These are phyloP conservation scores for Fusarium redolens DNA, from an alignment of 2,329 filamentous ascomycete species.

Conservation along the genomic window DNA sequence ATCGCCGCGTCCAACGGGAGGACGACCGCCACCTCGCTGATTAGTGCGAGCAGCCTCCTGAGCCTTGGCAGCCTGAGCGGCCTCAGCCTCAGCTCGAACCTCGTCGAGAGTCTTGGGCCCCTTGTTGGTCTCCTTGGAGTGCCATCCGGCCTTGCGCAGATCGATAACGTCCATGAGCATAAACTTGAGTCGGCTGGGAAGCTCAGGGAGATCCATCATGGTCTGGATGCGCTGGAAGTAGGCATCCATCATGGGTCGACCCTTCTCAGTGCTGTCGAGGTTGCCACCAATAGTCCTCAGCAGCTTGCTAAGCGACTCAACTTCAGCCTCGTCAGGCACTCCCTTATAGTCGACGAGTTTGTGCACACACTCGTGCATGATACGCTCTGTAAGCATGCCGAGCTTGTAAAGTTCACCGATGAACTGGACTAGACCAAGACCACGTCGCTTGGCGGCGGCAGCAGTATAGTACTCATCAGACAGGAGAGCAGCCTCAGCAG, in stretches of 20 bases:
- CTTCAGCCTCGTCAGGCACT: constrained; percentile 92
- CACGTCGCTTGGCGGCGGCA: constrained; percentile 93
- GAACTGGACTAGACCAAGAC: constrained; percentile 97
- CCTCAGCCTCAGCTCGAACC: constrained; percentile 85
- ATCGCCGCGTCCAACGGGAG: constrained; percentile 84
- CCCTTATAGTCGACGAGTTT: constrained; percentile 97
- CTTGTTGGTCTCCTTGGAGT: constrained; percentile 89
- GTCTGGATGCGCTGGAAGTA: constrained; percentile 91
- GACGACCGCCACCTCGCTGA: constrained; percentile 76
- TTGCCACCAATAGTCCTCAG: constrained; percentile 91
- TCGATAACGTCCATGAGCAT: constrained; percentile 97
- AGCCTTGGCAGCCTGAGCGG: constrained; percentile 82
- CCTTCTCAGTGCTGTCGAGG: constrained; percentile 86
- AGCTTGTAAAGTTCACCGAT: constrained; percentile 99
- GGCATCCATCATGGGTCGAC: constrained; percentile 85
- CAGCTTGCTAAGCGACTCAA: constrained; percentile 94
- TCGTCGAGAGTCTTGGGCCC: constrained; percentile 97
- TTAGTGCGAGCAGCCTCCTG: constrained; percentile 74
- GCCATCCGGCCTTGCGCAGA: constrained; percentile 81
- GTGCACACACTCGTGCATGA: constrained; percentile 99
- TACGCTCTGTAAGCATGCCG: constrained; percentile 96
- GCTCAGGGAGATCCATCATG: constrained; percentile 82
- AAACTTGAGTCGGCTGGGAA: constrained; percentile 90
- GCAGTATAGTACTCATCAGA: constrained; percentile 97
- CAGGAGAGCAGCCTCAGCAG: constrained; percentile 81